phyloP scores from a whole-genome alignment of 1,284 basidiomycete genomes.

The Trichosporon ovoides region DNA sequence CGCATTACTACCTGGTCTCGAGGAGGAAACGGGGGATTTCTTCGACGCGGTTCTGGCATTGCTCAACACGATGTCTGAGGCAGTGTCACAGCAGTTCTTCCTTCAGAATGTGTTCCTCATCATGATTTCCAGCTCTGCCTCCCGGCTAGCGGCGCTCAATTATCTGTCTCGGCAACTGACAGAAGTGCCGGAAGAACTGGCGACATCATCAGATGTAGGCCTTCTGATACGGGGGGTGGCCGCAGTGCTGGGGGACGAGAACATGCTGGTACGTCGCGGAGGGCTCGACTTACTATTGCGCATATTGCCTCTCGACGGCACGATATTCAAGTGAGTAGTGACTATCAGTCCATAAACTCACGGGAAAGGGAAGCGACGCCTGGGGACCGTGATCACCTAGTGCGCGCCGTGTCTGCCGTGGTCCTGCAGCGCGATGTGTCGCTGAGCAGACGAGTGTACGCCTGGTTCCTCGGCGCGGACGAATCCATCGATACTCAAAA shows the following conservation, averaged over 20 bases:
- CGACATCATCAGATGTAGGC: constrained; percentile 68
- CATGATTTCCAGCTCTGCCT: constrained; percentile 81
- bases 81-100: constrained; percentile 81
- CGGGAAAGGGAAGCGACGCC: constrained; percentile 48
- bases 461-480: constrained; percentile 81
- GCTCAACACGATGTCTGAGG: constrained; percentile 73
- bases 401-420: constrained; percentile 71
- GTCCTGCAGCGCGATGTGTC: constrained; percentile 89
- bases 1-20: constrained; percentile 84
- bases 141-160: constrained; percentile 80
- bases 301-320: constrained; percentile 66
- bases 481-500: constrained; percentile 70
- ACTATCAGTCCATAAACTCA: background rate
- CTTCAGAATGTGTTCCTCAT: constrained; percentile 92
- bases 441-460: constrained; percentile 84
- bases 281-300: constrained; percentile 74
- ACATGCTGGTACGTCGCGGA: constrained; percentile 75
- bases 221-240: constrained; percentile 88
- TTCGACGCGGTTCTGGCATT: constrained; percentile 90
- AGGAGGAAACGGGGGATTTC: constrained; percentile 93
- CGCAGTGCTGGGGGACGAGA: constrained; percentile 81
- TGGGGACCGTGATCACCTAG: constrained; percentile 67
- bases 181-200: constrained; percentile 21
- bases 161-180: constrained; percentile 77
- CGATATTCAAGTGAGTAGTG: constrained; percentile 56